Conservation (phyloP, 2,329 filamentous ascomycete genomes). For the Fusarium heterosporum region DNA sequence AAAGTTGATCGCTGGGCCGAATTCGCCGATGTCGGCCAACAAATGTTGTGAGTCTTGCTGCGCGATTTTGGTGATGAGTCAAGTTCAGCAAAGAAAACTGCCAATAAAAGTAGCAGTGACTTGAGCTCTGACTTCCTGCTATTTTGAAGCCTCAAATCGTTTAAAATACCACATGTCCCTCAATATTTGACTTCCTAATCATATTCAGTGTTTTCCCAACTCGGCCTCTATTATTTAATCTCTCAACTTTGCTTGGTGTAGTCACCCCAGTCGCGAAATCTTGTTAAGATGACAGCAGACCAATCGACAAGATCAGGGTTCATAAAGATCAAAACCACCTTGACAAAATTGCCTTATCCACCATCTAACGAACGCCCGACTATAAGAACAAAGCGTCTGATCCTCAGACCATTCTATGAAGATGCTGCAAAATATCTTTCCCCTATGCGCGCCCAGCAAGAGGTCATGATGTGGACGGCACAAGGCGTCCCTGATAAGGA, state of each 20-base stretch:
- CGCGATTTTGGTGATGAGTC: neutral
- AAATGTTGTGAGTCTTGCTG: neutral
- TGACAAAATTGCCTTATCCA: constrained; percentile 3
- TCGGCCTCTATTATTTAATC: rapidly evolving
- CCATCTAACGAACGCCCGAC: neutral
- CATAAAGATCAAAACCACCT: constrained; percentile 7
- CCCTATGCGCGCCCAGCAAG: constrained; percentile 11
- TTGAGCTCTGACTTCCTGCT: rapidly evolving
- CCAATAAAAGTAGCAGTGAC: neutral
- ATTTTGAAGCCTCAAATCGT: rapidly evolving
- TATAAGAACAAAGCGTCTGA: neutral
- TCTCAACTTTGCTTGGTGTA: rapidly evolving
- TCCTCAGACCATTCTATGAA: constrained; percentile 13
- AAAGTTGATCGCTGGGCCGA: no score
- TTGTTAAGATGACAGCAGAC: neutral
- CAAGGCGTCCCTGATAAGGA: constrained; percentile 9
- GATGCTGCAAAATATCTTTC: constrained; percentile 4
- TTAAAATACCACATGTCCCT: rapidly evolving
- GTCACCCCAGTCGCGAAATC: rapidly evolving
- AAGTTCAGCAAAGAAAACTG: neutral
- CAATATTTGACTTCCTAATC: rapidly evolving
- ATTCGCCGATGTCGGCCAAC: neutral
- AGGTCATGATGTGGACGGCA: constrained; percentile 21
- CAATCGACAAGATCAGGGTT: neutral
- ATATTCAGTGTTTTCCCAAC: rapidly evolving